Conservation (phyloP, 1,284 basidiomycete genomes). For the Melampsora larici-populina region DNA sequence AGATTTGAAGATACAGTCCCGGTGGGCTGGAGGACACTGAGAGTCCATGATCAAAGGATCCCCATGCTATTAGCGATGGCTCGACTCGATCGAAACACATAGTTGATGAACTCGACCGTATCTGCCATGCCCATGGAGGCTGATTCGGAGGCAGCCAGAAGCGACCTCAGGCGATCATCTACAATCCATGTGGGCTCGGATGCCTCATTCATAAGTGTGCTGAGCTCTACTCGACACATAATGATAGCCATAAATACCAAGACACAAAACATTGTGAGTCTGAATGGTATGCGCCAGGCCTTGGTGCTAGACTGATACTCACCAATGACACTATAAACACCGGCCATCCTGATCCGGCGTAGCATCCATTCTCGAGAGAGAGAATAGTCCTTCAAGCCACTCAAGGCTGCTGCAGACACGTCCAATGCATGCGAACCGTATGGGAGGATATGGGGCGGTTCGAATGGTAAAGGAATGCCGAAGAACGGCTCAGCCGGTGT, state of each 20-base stretch:
- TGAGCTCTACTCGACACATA: neutral
- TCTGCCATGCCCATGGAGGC: neutral
- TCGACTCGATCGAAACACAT: constrained; percentile 16
- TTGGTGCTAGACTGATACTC: neutral
- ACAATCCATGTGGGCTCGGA: neutral
- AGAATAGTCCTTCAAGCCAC: constrained; percentile 16
- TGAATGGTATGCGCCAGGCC: neutral
- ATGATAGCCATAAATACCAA: neutral
- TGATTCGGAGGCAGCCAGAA: constrained; percentile 15
- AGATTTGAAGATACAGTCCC: too few relatives aligned
- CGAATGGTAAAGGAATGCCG: constrained; percentile 14
- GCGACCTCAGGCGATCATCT: neutral
- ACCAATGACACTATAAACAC: constrained; percentile 27
- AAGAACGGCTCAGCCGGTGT: constrained; percentile 24
- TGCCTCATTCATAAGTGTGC: neutral
- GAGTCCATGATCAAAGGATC: neutral
- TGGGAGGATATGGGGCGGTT: constrained; percentile 23
- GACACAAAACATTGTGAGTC: neutral
- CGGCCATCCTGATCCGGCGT: constrained; percentile 19
- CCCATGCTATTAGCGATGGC: constrained; percentile 18
- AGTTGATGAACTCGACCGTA: constrained; percentile 17
- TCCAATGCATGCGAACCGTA: constrained; percentile 20
- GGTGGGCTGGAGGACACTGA: too few relatives aligned
- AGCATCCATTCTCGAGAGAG: constrained; percentile 33
- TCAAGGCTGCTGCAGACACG: constrained; percentile 13